Base-by-base conservation (phyloP, 805 yeast species). In the Saturnispora sekii region DNA sequence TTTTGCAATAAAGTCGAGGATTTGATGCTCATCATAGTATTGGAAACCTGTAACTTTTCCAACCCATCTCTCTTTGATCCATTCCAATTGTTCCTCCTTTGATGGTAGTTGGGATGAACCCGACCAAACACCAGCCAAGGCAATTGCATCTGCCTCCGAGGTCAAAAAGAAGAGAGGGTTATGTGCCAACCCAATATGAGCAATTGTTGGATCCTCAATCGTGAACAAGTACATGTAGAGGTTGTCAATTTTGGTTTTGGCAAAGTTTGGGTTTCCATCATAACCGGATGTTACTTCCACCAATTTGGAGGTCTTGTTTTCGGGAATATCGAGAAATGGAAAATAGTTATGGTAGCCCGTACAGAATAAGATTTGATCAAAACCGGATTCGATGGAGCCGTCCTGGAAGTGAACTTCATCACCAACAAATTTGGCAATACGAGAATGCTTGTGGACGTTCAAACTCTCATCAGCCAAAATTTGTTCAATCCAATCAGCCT, bases 51-150 rank as follows among this genome's bases (percentile, higher is more conserved):
- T 40, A 9, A 35, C 46, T 38, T 43, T 48, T 15, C 45, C 53
- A 29, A 17, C 43, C 16, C 48, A 35, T 33, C 52, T 43, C 10
- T 46, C 35, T 35, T 47, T 39, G 21, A 51, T 44, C 56, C 56
- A 53, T 32, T 43, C 32, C 14, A 37, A 38, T 40, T 53, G 56
- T 10, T 45, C 44, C 11, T 49, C 48, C 7, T 54, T 52, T 0
- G 69, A 39, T 3, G 80, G 79, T 28, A 74, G 54, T 10, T 50
- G 11, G 16, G 55, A 58, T 28, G 58, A 56, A n/a, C 66, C 66
- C 1, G 75, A 62, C 80, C 79, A 76, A 10, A 73, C 72, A 6
- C 80, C 80, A 10, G 77, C 75, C 35, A 75, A 59, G 0, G 77
- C 75, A 11, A 76, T 71, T 1, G 77, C 71, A 43, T 65, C 60